phyloP scores from a whole-genome alignment of 1,139 yeast species.

The Torulaspora pretoriensis region DNA sequence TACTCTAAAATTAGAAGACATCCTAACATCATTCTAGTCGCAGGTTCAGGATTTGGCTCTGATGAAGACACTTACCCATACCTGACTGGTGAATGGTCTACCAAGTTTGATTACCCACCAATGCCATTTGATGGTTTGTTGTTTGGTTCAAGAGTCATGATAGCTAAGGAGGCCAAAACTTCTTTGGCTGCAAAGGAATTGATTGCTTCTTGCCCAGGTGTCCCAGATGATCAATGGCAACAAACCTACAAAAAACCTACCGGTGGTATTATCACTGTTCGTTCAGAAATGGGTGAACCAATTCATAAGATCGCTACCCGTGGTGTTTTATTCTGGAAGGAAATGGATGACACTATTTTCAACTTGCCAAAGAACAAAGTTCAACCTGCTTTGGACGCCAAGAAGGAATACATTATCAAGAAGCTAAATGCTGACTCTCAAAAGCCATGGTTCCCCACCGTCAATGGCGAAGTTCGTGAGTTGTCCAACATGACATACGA shows the following conservation, averaged over 20 bases:
- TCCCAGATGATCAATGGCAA: conserved; percentile 86
- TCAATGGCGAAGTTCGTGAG: conserved; percentile 73
- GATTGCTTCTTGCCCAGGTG: conserved; percentile 88
- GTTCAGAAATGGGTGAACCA: conserved; percentile 99
- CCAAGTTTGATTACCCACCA: conserved; percentile 80
- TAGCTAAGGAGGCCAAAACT: conserved; percentile 92
- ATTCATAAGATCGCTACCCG: conserved; percentile 98
- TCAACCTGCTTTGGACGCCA: conserved; percentile 71
- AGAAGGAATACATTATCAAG: conserved; percentile 80
- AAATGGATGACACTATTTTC: conserved; percentile 90
- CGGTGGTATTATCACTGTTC: conserved; percentile 94
- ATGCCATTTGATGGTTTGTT: conserved; percentile 99
- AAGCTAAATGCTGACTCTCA: conserved; percentile 91
- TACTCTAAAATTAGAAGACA: conserved; percentile 92
- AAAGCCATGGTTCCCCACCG: conserved; percentile 87
- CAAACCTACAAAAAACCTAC: conserved; percentile 89
- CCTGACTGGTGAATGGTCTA: conserved; percentile 95
- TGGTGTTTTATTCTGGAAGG: conserved; percentile 96
- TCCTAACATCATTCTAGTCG: conserved; percentile 80
- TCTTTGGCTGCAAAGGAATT: conserved; percentile 91
- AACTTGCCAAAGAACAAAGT: conserved; percentile 86
- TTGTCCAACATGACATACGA: conserved; percentile 93
- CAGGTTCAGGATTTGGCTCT: conserved; percentile 98
- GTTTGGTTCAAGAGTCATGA: conserved; percentile 96
- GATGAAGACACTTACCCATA: conserved; percentile 96